These are phyloP conservation scores for Penicillium olsonii DNA, from an alignment of 2,329 filamentous ascomycete species.

Conservation along the genomic window DNA sequence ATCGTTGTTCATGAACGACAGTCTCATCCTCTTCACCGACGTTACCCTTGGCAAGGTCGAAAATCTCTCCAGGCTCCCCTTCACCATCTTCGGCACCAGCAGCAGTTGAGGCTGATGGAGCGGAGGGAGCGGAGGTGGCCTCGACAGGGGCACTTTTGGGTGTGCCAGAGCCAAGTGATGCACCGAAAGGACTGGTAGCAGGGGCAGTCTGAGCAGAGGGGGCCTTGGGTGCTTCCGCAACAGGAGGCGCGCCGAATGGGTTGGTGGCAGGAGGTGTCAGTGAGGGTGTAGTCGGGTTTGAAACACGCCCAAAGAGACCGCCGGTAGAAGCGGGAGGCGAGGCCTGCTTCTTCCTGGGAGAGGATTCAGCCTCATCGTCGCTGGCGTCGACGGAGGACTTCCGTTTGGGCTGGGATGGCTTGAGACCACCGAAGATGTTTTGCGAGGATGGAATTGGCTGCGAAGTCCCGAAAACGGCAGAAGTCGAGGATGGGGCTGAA, in stretches of 20 bases:
- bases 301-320: constrained; percentile 40
- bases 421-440: constrained; percentile 42
- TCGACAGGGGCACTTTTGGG: constrained; percentile 17
- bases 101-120: constrained; percentile 27
- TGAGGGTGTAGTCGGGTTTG: constrained; percentile 11
- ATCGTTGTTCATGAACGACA: constrained; percentile 68
- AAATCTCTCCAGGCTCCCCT: constrained; percentile 51
- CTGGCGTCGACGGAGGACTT: constrained; percentile 18
- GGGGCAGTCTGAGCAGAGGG: too few species aligned
- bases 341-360: constrained; percentile 24
- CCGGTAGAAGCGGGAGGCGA: constrained; percentile 24
- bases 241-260: background rate
- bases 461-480: constrained; percentile 32
- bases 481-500: constrained; percentile 14
- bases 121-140: constrained; percentile 14
- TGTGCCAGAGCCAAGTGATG: constrained; percentile 16
- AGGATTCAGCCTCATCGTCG: constrained; percentile 28
- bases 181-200: constrained; percentile 24
- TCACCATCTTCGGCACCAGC: constrained; percentile 44
- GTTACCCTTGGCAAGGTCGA: constrained; percentile 67
- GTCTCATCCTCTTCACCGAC: constrained; percentile 73
- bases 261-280: background rate
- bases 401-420: constrained; percentile 22
- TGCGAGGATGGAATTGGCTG: constrained; percentile 30
- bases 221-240: too few species aligned